Evolutionary conservation across 768 basidiomycete genomes (phyloP).

Genomic region (Cubamyces lactineus): DNA sequence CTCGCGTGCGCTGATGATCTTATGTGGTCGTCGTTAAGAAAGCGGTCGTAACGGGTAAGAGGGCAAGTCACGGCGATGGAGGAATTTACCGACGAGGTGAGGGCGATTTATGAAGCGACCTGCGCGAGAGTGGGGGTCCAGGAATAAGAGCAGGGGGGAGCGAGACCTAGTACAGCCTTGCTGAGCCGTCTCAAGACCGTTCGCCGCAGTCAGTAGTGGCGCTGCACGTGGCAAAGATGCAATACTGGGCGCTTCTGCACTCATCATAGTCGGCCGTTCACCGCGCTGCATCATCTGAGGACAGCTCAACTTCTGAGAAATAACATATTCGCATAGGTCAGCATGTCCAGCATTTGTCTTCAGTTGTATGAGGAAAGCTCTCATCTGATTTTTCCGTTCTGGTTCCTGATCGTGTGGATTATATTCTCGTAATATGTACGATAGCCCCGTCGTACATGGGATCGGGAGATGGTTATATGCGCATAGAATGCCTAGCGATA

Average conservation of each 20-base stretch:
- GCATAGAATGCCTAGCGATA: background rate
- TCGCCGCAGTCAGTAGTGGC: conserved; percentile 18
- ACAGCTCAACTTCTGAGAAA: no score
- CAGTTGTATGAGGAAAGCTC: no score
- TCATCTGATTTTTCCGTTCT: no score
- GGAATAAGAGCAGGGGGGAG: conserved; percentile 6
- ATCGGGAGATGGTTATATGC: conserved; percentile 6
- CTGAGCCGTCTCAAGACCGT: conserved; percentile 7
- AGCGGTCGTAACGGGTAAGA: background rate
- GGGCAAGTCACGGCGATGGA: background rate
- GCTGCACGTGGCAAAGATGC: conserved; percentile 4
- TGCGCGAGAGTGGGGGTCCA: conserved; percentile 17
- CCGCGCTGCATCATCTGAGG: no score
- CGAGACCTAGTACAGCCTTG: conserved; percentile 24
- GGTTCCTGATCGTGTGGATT: no score
- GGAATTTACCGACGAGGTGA: background rate
- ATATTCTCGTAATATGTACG: no score
- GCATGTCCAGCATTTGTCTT: no score
- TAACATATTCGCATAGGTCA: no score
- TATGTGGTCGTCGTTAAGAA: conserved; percentile 7
- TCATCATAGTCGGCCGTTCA: no score
- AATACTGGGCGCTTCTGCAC: no score
- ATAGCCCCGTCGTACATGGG: background rate
- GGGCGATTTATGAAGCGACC: conserved; percentile 19
- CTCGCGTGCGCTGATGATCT: background rate